A percentile compares a stretch with the other conserved stretches of the same genome.
Evolutionary conservation across 306 rosid genomes (phyloP).

Genomic region (Begonia fuchsioides): DNA sequence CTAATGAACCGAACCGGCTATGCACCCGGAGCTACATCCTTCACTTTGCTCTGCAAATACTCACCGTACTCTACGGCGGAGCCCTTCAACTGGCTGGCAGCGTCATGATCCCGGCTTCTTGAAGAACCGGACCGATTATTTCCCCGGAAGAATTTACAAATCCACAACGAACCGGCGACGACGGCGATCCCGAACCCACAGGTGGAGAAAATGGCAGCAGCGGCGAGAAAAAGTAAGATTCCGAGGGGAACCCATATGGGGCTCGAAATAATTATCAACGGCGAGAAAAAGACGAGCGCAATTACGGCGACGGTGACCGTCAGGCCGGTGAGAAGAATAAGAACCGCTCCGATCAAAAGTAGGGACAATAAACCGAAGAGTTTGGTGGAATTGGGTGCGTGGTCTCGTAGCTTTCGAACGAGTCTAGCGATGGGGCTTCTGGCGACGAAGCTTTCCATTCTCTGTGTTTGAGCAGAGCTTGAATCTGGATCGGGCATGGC

Average conservation of each 20-base stretch:
- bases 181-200: constrained; percentile 27
- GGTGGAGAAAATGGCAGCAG: constrained; percentile 27
- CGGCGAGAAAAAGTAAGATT: constrained; percentile 10
- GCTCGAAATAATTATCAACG: constrained; percentile 36
- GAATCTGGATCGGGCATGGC: too few relatives aligned
- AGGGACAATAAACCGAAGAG: constrained; percentile 33
- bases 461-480: too few relatives aligned
- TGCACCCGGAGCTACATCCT: constrained; percentile 80
- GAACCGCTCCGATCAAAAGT: constrained; percentile 23
- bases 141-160: constrained; percentile 44
- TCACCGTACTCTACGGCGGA: constrained; percentile 66
- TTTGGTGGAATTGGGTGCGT: constrained; percentile 38
- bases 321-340: constrained; percentile 46
- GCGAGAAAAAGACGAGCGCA: constrained; percentile 27
- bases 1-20: constrained; percentile 2
- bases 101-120: constrained; percentile 48
- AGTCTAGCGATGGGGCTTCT: constrained; percentile 10
- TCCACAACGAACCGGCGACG: constrained; percentile 36
- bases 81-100: constrained; percentile 64
- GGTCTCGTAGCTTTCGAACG: constrained; percentile 21
- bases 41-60: constrained; percentile 48
- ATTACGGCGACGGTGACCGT: constrained; percentile 22
- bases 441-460: too few relatives aligned
- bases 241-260: constrained; percentile 63
- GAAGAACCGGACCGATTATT: constrained; percentile 45